Conservation (phyloP, 306 rosid species). For the Fragaria vesca region DNA sequence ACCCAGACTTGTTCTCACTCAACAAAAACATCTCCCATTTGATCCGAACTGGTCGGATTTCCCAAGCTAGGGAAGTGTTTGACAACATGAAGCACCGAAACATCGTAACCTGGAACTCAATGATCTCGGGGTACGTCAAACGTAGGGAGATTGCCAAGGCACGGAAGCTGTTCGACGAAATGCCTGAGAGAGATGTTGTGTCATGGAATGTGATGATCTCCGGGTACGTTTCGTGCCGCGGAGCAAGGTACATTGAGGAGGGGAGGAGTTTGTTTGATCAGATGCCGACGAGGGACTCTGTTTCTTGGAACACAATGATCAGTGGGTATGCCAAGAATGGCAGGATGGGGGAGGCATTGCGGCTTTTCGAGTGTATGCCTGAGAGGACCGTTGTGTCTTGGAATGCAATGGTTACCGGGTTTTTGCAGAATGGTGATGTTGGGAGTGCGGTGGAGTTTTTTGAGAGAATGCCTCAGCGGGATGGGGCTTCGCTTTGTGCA, state of each 20-base stretch:
- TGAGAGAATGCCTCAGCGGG: not conserved
- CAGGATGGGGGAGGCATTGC: not conserved
- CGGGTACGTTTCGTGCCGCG: not conserved
- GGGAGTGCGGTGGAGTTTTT: not conserved
- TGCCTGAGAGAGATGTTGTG: not conserved
- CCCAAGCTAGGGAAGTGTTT: not conserved
- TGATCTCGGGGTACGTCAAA: not conserved
- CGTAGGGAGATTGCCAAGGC: not conserved
- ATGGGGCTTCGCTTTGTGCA: not conserved
- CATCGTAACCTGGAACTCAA: not conserved
- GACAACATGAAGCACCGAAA: not conserved
- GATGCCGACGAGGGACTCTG: not conserved
- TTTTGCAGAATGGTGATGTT: conserved; percentile 1
- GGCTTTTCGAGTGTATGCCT: not conserved
- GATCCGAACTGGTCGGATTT: not conserved
- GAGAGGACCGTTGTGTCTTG: not conserved
- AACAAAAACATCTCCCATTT: not conserved
- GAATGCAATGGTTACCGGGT: not conserved
- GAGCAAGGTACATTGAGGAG: not conserved
- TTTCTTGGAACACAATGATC: conserved; percentile 3
- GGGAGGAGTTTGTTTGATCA: not conserved
- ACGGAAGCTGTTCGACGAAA: conserved; percentile 1
- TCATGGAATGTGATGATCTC: not conserved
- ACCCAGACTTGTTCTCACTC: not conserved
- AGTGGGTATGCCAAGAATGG: conserved; percentile 4